Conservation (phyloP, 345 rosid species). For the Syzygium oleosum region DNA sequence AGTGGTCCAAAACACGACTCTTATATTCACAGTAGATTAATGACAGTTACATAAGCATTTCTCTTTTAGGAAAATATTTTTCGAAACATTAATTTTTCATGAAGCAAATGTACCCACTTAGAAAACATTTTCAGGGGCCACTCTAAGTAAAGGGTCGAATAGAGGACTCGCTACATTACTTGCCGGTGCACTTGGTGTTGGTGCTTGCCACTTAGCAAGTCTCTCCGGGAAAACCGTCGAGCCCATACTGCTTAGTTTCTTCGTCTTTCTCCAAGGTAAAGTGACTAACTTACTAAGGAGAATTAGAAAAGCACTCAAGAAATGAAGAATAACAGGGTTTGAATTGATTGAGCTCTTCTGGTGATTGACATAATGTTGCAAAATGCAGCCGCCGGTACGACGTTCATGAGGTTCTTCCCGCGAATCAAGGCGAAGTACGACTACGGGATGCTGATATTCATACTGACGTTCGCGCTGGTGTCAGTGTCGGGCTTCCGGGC, state of each 20-base stretch:
- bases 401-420: conserved; percentile 73
- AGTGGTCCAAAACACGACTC: not conserved
- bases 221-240: conserved; percentile 37
- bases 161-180: conserved; percentile 60
- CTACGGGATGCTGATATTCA: conserved; percentile 67
- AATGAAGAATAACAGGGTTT: not conserved
- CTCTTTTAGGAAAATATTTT: not conserved
- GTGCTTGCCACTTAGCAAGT: conserved; percentile 54
- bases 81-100: too few relatives aligned
- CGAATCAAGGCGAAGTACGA: conserved; percentile 71
- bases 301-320: not conserved
- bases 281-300: not conserved
- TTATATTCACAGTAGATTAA: too few relatives aligned
- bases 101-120: not conserved
- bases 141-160: conserved; percentile 57
- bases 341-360: not conserved
- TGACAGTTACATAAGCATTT: not conserved
- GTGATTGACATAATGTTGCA: not conserved
- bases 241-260: conserved; percentile 54
- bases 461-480: conserved; percentile 61
- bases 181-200: conserved; percentile 55
- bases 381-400: conserved; percentile 41
- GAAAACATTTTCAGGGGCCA: conserved; percentile 25
- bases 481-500: conserved; percentile 59
- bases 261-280: conserved; percentile 58